Evolutionary conservation across 345 rosid species (phyloP).

Genomic region (Hibiscus trionum): DNA sequence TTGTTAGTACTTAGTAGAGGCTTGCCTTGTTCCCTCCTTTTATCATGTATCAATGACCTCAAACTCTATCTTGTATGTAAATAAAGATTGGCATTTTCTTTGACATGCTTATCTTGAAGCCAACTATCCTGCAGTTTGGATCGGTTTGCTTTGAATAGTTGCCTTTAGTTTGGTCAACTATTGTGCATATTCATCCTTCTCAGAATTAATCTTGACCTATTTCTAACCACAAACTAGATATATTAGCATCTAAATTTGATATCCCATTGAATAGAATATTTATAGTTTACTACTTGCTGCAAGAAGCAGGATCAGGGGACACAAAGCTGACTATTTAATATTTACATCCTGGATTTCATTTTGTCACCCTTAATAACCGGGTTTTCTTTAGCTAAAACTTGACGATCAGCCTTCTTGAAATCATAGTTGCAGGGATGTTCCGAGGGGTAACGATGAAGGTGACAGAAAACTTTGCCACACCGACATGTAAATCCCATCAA

Average conservation of each 20-base stretch:
- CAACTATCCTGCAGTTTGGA: neutral
- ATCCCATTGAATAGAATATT: neutral
- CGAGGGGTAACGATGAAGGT: neutral
- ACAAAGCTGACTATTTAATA: neutral
- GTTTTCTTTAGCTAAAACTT: neutral
- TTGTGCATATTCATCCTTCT: neutral
- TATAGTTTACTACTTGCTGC: neutral
- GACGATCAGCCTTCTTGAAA: conserved; percentile 3
- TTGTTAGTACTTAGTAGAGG: no score
- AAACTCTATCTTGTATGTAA: no score
- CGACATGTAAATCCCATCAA: conserved; percentile 33
- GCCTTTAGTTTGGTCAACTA: neutral
- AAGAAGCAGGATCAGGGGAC: neutral
- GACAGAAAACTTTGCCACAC: conserved; percentile 13
- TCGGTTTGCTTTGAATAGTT: neutral
- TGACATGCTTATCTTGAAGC: neutral
- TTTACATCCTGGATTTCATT: neutral
- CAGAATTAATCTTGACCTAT: neutral
- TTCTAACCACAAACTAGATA: neutral
- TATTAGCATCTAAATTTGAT: neutral
- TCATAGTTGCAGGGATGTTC: neutral
- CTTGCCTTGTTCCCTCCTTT: no score
- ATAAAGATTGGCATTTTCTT: neutral
- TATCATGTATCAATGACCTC: no score
- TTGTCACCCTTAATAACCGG: neutral